A percentile compares a stretch with the other conserved stretches of the same genome.
These are phyloP conservation scores for Saccharomycopsis olivae DNA, from an alignment of 805 yeast species.

Conservation along the genomic window DNA sequence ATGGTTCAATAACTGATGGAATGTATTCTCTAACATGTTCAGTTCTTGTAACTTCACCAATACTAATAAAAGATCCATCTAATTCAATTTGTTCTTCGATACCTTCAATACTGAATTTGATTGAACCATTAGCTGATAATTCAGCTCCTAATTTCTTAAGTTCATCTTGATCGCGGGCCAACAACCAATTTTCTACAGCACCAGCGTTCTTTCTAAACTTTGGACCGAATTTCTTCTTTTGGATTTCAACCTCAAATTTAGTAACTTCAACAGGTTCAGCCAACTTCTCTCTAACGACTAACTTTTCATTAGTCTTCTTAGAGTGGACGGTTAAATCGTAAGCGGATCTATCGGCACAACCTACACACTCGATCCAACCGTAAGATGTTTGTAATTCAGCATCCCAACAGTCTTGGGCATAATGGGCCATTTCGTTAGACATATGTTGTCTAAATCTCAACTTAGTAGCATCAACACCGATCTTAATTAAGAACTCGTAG, in stretches of 20 bases:
- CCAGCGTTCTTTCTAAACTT: conserved; percentile 96
- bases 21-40: conserved; percentile 92
- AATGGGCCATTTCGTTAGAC: conserved; percentile 99
- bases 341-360: conserved; percentile 99
- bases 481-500: conserved; percentile 67
- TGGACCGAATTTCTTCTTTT: conserved; percentile 96
- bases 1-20: conserved; percentile 98
- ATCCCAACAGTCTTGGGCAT: conserved; percentile 99
- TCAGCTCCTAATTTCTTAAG: conserved; percentile 67
- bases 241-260: conserved; percentile 72
- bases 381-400: conserved; percentile 92
- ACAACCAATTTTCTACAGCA: conserved; percentile 72
- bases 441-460: conserved; percentile 97
- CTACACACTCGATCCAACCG: conserved; percentile 99
- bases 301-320: conserved; percentile 87
- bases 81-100: conserved; percentile 53
- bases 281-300: conserved; percentile 86
- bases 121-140: conserved; percentile 48
- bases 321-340: conserved; percentile 94
- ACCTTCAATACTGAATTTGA: conserved; percentile 59
- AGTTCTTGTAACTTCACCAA: conserved; percentile 66
- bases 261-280: conserved; percentile 78
- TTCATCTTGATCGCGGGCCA: conserved; percentile 71
- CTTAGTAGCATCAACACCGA: conserved; percentile 79
- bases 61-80: conserved; percentile 59